A percentile compares a stretch with the other conserved stretches of the same genome.
These are phyloP conservation scores for Leccinum ochraceum DNA, from an alignment of 768 basidiomycete genomes.

Conservation along the genomic window DNA sequence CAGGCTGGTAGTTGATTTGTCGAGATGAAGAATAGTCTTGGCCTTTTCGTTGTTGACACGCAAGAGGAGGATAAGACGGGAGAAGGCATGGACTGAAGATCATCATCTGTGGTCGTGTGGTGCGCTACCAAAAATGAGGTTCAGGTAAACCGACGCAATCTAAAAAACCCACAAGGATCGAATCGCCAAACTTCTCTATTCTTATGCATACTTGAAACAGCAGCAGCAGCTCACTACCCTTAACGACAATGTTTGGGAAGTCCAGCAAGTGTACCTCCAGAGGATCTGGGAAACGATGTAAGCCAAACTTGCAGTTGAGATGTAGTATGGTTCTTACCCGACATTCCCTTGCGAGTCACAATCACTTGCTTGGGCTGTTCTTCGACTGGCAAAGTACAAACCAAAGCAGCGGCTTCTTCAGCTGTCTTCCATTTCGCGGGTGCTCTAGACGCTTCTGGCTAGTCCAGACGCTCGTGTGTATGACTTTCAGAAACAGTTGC, in stretches of 20 bases:
- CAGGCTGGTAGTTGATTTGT: conserved; percentile 79
- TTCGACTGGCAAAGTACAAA: no score
- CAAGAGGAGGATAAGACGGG: conserved; percentile 90
- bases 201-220: conserved; percentile 99
- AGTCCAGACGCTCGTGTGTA: no score
- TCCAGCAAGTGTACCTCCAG: conserved; percentile 98
- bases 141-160: not conserved
- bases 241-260: conserved; percentile 99
- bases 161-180: conserved; percentile 66
- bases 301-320: conserved; percentile 1
- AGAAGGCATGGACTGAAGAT: conserved; percentile 99
- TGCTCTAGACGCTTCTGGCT: no score
- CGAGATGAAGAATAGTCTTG: conserved; percentile 96
- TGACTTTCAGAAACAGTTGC: no score
- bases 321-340: no score
- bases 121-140: conserved; percentile 54
- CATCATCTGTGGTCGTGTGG: conserved; percentile 99
- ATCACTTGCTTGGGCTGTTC: no score
- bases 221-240: conserved; percentile 95
- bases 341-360: no score
- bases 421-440: no score
- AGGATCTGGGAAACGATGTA: conserved; percentile 53
- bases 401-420: no score
- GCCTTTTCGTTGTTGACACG: conserved; percentile 99
- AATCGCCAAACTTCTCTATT: conserved; percentile 99